phyloP scores from a whole-genome alignment of 2,329 filamentous ascomycete genomes.

The Ilyonectria mors-panacis region DNA sequence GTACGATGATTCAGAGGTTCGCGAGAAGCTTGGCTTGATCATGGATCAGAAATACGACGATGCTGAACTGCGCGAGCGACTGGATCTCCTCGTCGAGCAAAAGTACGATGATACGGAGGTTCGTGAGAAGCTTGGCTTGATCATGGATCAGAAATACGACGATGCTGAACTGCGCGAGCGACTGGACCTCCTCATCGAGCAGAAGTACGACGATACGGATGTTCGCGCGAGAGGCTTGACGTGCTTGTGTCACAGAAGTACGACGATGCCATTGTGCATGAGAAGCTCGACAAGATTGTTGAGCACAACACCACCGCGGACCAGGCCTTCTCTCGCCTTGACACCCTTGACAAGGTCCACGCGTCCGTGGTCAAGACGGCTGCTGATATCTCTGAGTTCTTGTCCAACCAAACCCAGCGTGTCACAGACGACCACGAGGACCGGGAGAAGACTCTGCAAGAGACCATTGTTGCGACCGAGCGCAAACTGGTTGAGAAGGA shows the following conservation, averaged over 20 bases:
- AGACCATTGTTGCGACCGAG: conserved; percentile 85
- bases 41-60: conserved; percentile 52
- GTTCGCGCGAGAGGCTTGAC: conserved; percentile 48
- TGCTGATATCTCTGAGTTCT: conserved; percentile 85
- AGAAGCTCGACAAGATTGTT: conserved; percentile 65
- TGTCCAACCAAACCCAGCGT: conserved; percentile 81
- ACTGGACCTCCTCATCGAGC: conserved; percentile 45
- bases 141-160: conserved; percentile 55
- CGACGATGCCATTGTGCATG: conserved; percentile 61
- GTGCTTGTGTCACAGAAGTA: conserved; percentile 66
- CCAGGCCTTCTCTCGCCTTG: conserved; percentile 81
- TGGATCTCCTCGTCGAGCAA: conserved; percentile 58
- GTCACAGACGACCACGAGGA: conserved; percentile 84
- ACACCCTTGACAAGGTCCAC: conserved; percentile 90
- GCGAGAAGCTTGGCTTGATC: conserved; percentile 52
- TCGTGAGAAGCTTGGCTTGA: conserved; percentile 46
- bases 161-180: conserved; percentile 47
- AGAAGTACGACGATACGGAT: conserved; percentile 47
- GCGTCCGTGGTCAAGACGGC: conserved; percentile 88
- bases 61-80: conserved; percentile 61
- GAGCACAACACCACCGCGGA: conserved; percentile 76
- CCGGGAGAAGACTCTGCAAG: conserved; percentile 83
- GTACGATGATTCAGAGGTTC: conserved; percentile 44
- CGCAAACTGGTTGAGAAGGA: conserved; percentile 78
- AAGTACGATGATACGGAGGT: conserved; percentile 46